Base-by-base conservation (phyloP, 2,329 filamentous ascomycete genomes). In the Exutisphaerella laricina region DNA sequence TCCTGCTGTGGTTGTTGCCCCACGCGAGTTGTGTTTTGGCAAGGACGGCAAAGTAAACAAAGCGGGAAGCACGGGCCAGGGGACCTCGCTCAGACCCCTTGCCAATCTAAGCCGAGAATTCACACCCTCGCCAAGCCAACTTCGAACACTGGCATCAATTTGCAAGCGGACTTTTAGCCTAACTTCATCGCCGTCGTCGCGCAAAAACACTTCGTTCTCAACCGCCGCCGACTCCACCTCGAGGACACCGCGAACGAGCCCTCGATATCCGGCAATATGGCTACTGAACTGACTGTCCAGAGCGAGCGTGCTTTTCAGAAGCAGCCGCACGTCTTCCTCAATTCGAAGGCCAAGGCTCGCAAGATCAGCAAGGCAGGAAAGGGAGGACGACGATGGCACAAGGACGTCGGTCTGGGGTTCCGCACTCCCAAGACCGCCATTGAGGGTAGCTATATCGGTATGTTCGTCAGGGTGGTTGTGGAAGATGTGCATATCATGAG, bases 261-360 rank as follows among this genome's bases (percentile, higher is more conserved):
- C n/a, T n/a, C n/a, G n/a, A n/a, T n/a, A 12, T 50, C 51, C 73
- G 75, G 74, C 78, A 81, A 70, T 73, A 95, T 94, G 88, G 88
- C 88, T 72, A 95, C 88, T 81, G 88, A 95, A 80, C 81, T 96
- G 78, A 94, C 88, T 73, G 92, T 98, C 75, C 92, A 98, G 84
- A 94, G 88, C 72, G 92, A 98, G 85, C 90, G 92, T 79, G 92
- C 92, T 81, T 98, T 86, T 87, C 92, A 97, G 78, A 98, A 98
- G 85, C 90, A 98, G 82, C 92, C 92, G 73, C 92, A 98, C 77
- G 95, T 98, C 81, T 98, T 97, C 87, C 82, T 86, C 68, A 96
- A 97, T 84, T 79, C 84, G 70, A 98, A 98, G 85, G 77, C 78
- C 72, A 88, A 88, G 80, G 75, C 82, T 70, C 84, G 85, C 75